These are phyloP conservation scores for Clathrus columnatus DNA, from an alignment of 768 basidiomycete genomes.

Conservation along the genomic window DNA sequence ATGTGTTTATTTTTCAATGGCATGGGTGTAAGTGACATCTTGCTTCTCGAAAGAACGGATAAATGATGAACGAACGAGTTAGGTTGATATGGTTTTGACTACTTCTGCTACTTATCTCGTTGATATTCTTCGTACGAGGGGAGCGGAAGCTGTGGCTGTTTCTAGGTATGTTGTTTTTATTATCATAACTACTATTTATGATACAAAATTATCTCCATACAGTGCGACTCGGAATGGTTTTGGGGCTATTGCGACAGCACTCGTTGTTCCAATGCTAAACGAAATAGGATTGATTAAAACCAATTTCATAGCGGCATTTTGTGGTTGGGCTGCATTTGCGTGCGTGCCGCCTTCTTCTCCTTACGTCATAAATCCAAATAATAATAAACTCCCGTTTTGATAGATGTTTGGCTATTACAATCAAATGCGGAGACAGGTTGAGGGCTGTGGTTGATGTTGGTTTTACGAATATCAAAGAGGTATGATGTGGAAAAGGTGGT, in stretches of 20 bases:
- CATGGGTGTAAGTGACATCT: constrained; percentile 44
- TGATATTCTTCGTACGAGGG: constrained; percentile 49
- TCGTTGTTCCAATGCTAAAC: constrained; percentile 46
- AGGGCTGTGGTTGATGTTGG: constrained; percentile 50
- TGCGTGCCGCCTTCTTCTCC: constrained; percentile 26
- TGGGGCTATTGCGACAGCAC: constrained; percentile 33
- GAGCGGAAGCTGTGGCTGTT: constrained; percentile 55
- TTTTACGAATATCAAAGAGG: constrained; percentile 20
- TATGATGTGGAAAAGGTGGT: neutral
- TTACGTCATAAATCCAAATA: neutral
- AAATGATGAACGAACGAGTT: neutral
- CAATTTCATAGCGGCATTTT: constrained; percentile 34
- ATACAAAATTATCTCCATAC: neutral
- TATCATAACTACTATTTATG: neutral
- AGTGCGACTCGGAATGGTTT: constrained; percentile 43
- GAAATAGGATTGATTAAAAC: constrained; percentile 42
- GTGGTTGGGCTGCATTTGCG: constrained; percentile 45
- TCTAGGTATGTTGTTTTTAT: constrained; percentile 28
- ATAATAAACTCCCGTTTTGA: neutral
- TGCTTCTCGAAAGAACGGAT: neutral
- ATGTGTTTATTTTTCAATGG: constrained; percentile 56
- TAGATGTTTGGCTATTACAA: constrained; percentile 44
- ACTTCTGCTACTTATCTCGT: constrained; percentile 50
- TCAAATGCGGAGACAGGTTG: constrained; percentile 49
- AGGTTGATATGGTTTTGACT: constrained; percentile 51